Evolutionary conservation across 257 asterid genomes (phyloP).

Genomic region (Gentiana macrophylla): DNA sequence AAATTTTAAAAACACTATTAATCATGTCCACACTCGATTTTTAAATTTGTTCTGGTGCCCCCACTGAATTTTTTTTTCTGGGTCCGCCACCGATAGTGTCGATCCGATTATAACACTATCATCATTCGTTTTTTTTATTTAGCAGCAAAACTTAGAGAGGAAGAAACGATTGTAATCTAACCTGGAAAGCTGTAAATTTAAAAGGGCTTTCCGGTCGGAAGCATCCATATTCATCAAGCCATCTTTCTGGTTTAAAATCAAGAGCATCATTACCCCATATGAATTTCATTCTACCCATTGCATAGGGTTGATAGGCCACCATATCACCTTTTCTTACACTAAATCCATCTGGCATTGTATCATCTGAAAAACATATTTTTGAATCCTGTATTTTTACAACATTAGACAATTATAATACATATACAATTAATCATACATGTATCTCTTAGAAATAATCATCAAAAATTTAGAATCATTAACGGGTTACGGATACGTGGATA

Average conservation of each 20-base stretch:
- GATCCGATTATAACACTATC: neutral
- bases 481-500: too few relatives aligned
- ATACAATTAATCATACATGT: neutral
- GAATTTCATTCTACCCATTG: slow-evolving; percentile 58
- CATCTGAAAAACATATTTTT: slow-evolving; percentile 36
- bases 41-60: too few relatives aligned
- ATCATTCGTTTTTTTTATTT: neutral
- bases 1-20: too few relatives aligned
- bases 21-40: too few relatives aligned
- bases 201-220: slow-evolving; percentile 42
- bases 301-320: slow-evolving; percentile 41
- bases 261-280: slow-evolving; percentile 58
- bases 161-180: neutral
- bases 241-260: slow-evolving; percentile 43
- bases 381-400: slow-evolving; percentile 29
- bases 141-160: neutral
- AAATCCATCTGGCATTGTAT: slow-evolving; percentile 44
- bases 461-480: too few relatives aligned
- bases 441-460: too few relatives aligned
- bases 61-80: too few relatives aligned
- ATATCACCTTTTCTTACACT: slow-evolving; percentile 45
- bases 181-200: slow-evolving; percentile 53
- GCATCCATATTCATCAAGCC: slow-evolving; percentile 38
- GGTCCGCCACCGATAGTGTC: too few relatives aligned
- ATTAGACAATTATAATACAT: too few relatives aligned